Evolutionary conservation across 1,139 yeast species (phyloP), one percentile per base, ranked within the genome.

Genomic region (Candida mesenterica): DNA sequence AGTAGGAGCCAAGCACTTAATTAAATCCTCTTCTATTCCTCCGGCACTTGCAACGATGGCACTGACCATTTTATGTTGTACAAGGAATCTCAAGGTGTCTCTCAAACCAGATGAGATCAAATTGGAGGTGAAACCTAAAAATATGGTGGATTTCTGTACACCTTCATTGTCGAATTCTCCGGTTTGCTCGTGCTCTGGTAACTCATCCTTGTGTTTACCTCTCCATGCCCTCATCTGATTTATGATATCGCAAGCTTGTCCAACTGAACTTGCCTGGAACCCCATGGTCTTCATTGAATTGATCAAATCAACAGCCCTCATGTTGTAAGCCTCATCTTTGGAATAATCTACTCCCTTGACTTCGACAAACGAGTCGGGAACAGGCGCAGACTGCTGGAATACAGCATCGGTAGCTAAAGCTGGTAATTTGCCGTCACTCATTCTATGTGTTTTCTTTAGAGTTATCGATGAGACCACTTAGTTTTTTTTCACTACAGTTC

Each of bases 11-110:
- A 92, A 72, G 56, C 96, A 89, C 61, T 92, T 92, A 67, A 92
- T 92, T 39, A 94, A 68, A 64, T 92, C 99, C 63, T 92, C 99
- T 62, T 92, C 99, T 44, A 92, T 80, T 46, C 98, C 99, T 46
- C 99, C 99, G 15, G 97, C 98, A 43, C 90, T 77, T 8, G 98
- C 85, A 33, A 94, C 98, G 52, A 92, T 79, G 14, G 95, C 97
- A 50, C 90, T 84, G 31, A 92, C 96, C 79, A 85, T 86, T 61
- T 89, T 89, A 66, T 94, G 82, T 61, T 92, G 95, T 26, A 88
- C 97, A 49, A 94, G 72, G 58, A 72, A 92, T 55, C 95, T 77
- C 49, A 92, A 69, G 28, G 96, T 87, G 49, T 90, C 96, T 63
- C 99, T 78, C 45, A 90, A 67, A 26, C 99, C 99, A 9, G 96